These are phyloP conservation scores for Alectoria sarmentosa DNA, from an alignment of 495 filamentous ascomycete genomes.

Conservation along the genomic window DNA sequence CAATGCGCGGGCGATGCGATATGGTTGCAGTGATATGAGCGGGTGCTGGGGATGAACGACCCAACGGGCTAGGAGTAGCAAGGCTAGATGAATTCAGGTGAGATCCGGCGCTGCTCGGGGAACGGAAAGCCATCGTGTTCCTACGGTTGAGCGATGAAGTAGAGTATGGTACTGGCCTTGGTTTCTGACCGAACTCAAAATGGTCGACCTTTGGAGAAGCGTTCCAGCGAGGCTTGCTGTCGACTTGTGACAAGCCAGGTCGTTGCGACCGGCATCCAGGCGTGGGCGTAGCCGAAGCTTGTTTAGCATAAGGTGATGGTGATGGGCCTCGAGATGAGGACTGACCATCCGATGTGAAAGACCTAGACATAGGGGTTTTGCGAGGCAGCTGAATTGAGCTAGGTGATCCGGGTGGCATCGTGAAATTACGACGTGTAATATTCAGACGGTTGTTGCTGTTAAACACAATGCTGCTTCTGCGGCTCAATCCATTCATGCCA, in stretches of 20 bases:
- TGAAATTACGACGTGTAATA: slow-evolving; percentile 34
- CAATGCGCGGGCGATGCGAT: slow-evolving; percentile 36
- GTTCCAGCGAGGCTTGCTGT: slow-evolving; percentile 76
- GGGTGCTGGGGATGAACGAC: slow-evolving; percentile 40
- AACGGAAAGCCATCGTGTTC: slow-evolving; percentile 32
- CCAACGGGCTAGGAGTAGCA: slow-evolving; percentile 33
- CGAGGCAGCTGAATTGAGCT: slow-evolving; percentile 38
- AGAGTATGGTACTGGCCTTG: slow-evolving; percentile 55
- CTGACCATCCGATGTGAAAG: slow-evolving; percentile 25
- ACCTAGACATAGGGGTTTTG: slow-evolving; percentile 28
- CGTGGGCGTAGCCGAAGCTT: slow-evolving; percentile 50
- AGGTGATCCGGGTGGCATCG: slow-evolving; percentile 34
- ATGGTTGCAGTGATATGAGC: slow-evolving; percentile 29
- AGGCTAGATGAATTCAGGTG: slow-evolving; percentile 26
- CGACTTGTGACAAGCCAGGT: slow-evolving; percentile 36
- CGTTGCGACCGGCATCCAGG: slow-evolving; percentile 44
- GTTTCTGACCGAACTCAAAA: slow-evolving; percentile 60
- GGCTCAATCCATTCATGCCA: slow-evolving; percentile 38
- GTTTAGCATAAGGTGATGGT: slow-evolving; percentile 40
- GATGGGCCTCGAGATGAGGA: slow-evolving; percentile 33
- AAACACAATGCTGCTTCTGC: slow-evolving; percentile 45
- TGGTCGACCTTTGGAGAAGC: slow-evolving; percentile 61
- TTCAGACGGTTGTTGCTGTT: slow-evolving; percentile 38
- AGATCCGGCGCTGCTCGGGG: slow-evolving; percentile 35
- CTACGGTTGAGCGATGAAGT: slow-evolving; percentile 59